These are phyloP conservation scores for Hyaloscypha finlandica DNA, from an alignment of 495 filamentous ascomycete species.

Conservation along the genomic window DNA sequence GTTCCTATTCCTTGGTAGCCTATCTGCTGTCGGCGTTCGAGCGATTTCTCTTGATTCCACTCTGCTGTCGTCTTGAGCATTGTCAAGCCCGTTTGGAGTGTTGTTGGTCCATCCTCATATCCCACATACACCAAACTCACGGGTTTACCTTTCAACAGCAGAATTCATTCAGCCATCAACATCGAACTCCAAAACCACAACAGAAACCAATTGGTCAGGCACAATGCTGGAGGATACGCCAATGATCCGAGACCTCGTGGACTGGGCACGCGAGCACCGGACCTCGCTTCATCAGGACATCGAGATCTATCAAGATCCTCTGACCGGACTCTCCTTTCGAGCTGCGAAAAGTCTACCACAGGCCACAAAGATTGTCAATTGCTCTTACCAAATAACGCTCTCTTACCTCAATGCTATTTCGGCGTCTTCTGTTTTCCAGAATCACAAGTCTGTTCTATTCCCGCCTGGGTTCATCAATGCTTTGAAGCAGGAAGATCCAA, in stretches of 20 bases:
- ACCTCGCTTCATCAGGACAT: slow-evolving; percentile 18
- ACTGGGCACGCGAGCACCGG: slow-evolving; percentile 17
- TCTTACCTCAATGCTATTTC: slow-evolving; percentile 31
- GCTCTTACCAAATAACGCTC: slow-evolving; percentile 21
- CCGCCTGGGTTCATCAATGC: slow-evolving; percentile 22
- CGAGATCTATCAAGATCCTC: slow-evolving; percentile 20
- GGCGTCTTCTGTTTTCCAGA: not conserved
- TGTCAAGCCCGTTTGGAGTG: too few species aligned
- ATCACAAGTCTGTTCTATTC: slow-evolving; percentile 19
- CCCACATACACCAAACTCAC: not conserved
- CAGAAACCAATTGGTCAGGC: not conserved
- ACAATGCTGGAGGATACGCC: not conserved
- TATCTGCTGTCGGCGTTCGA: too few species aligned
- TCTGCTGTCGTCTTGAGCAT: too few species aligned
- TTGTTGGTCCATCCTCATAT: too few species aligned
- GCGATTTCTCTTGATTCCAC: too few species aligned
- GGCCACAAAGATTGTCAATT: slow-evolving; percentile 12
- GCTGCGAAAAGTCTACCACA: slow-evolving; percentile 15
- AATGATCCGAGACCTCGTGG: slow-evolving; percentile 16
- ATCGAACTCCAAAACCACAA: not conserved
- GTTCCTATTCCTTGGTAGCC: too few species aligned
- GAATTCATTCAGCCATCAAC: not conserved
- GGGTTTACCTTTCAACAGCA: not conserved
- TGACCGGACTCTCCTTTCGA: slow-evolving; percentile 26
- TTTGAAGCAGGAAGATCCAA: slow-evolving; percentile 19